These are phyloP conservation scores for Vitis hybrid DNA, from an alignment of 177 flowering plant genomes.

Conservation along the genomic window DNA sequence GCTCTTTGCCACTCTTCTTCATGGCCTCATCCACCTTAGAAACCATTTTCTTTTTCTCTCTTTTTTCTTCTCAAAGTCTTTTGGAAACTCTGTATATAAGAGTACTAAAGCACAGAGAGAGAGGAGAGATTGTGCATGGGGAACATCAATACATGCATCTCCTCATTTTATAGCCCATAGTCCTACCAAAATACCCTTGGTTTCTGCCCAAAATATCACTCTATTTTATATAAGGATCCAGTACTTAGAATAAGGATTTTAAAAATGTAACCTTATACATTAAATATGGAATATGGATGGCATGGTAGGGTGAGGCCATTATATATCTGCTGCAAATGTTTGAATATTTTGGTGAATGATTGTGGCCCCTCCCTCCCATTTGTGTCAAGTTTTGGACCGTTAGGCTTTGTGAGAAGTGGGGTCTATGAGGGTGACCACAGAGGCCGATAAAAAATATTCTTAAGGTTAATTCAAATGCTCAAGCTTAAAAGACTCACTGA, in stretches of 20 bases:
- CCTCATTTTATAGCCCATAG: constrained; percentile 29
- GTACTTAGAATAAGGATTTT: background rate
- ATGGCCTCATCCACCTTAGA: constrained; percentile 56
- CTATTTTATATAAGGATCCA: background rate
- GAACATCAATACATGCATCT: constrained; percentile 23
- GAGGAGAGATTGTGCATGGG: constrained; percentile 26
- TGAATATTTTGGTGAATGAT: too few relatives aligned
- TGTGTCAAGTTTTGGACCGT: background rate
- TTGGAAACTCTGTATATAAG: background rate
- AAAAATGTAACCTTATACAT: too few relatives aligned
- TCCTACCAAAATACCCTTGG: constrained; percentile 23
- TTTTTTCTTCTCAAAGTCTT: background rate
- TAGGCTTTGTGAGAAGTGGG: too few relatives aligned
- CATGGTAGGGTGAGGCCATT: too few relatives aligned
- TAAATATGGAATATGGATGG: too few relatives aligned
- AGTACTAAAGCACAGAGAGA: background rate
- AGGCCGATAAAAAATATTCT: too few relatives aligned
- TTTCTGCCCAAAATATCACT: constrained; percentile 2
- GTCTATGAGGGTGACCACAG: too few relatives aligned
- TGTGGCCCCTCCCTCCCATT: background rate
- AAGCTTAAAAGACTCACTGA: too few relatives aligned
- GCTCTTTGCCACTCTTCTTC: constrained; percentile 27
- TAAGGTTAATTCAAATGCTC: too few relatives aligned
- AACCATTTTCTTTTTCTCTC: constrained; percentile 38
- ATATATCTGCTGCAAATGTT: too few relatives aligned